These are phyloP conservation scores for Sporothrix globosa DNA, from an alignment of 2,329 filamentous ascomycete species.

Conservation along the genomic window DNA sequence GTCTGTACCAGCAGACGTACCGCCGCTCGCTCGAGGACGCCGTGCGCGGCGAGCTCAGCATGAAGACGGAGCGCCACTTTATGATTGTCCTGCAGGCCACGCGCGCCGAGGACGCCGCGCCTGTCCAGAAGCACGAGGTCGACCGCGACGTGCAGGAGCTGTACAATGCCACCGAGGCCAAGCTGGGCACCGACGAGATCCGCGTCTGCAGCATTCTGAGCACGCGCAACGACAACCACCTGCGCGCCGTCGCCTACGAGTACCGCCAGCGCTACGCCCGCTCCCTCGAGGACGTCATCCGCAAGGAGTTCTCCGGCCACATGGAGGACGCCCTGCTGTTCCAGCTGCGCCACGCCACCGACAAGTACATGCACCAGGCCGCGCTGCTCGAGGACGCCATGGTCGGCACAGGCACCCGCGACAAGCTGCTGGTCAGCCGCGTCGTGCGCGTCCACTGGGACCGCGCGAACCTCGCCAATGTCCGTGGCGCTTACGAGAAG, in stretches of 20 bases:
- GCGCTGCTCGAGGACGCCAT: conserved; percentile 82
- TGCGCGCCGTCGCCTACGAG: conserved; percentile 75
- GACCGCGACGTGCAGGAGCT: conserved; percentile 76
- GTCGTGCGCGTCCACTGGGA: conserved; percentile 86
- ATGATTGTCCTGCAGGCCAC: conserved; percentile 75
- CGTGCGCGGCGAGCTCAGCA: conserved; percentile 76
- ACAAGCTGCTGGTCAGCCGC: conserved; percentile 75
- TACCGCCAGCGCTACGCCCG: conserved; percentile 73
- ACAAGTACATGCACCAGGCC: conserved; percentile 85
- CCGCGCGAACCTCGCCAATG: conserved; percentile 69
- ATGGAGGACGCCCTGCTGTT: conserved; percentile 84
- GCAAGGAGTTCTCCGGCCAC: conserved; percentile 84
- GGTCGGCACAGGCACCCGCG: conserved; percentile 85
- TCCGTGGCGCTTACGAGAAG: conserved; percentile 76
- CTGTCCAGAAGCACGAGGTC: conserved; percentile 71
- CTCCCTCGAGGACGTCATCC: conserved; percentile 72
- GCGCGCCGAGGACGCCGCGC: conserved; percentile 75
- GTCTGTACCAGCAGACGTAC: conserved; percentile 71
- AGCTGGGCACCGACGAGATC: conserved; percentile 72
- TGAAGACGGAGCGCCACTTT: conserved; percentile 86
- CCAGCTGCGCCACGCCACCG: conserved; percentile 75
- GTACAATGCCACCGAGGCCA: conserved; percentile 75
- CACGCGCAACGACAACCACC: conserved; percentile 75
- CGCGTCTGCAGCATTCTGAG: conserved; percentile 78
- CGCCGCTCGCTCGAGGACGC: conserved; percentile 68